Base-by-base conservation (phyloP, 441 rosid genomes). In the Raphanus hybrid region DNA sequence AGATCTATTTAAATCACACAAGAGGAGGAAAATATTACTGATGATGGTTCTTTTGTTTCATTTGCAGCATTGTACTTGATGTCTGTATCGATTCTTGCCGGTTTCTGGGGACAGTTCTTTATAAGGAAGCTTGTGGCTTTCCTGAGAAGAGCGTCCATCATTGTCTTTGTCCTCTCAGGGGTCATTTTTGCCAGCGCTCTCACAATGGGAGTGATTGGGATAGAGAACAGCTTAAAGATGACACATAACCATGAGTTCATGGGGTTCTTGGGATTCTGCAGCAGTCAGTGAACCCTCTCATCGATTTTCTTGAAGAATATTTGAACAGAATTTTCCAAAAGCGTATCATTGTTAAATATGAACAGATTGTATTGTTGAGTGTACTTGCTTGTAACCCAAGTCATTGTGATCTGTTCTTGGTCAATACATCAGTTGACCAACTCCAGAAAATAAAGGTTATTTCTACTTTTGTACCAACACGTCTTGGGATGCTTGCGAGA, bases 91-190 rank as follows among this genome's bases (percentile, higher is more conserved):
- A 65, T 91, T 18, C 61, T 88, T 67, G 97, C 97, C 48, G 96
- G 99, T 48, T 91, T 92, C 64, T 94, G 96, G 99, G 99, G 97
- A 59, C 99, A 92, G 41, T 91, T 73, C 80, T 85, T 92, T 3
- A 86, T 91, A 7, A 91, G 98, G 73, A 92, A 88, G 80, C 70
- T 90, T 0, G 75, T 90, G 26, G 41, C 85, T 12, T 70, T 93
- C 41, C 78, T 89, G 0, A 77, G 16, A 84, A 87, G 99, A 82
- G 97, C 91, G 63, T 91, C 95, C 1, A 63, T 90, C 32, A 90
- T 91, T 1, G 85, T 91, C 1, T 91, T 95, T 81, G 88, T 93
- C 71, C 96, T 90, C 11, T 89, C 93, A 6, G 94, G 86, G 34
- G 98, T 93, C 79, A 90, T 89, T 18, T 91, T 87, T 80, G 95